Percentiles rank a stretch among this genome's conserved stretches.
These are phyloP conservation scores for Coemansia sp. DNA, from an alignment of 192 early-diverging fungal genomes.

Conservation along the genomic window DNA sequence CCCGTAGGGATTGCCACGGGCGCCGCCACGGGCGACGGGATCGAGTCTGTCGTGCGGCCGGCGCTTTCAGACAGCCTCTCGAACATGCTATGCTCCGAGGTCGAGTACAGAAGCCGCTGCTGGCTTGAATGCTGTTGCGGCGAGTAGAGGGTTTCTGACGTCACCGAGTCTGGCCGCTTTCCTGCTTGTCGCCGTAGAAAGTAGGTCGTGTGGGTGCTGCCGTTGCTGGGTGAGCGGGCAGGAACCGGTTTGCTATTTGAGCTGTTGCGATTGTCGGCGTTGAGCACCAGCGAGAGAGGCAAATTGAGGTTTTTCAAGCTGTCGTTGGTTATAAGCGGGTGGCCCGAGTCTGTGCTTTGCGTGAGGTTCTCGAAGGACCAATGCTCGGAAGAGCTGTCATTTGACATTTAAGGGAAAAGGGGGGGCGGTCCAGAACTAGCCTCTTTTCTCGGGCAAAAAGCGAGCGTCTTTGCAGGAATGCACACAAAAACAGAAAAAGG, in stretches of 20 bases:
- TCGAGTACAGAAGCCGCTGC: conserved; percentile 19
- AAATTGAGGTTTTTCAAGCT: conserved; percentile 24
- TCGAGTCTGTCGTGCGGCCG: conserved; percentile 2
- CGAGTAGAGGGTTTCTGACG: conserved; percentile 25
- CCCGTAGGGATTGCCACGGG: background rate
- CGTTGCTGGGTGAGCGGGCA: conserved; percentile 28
- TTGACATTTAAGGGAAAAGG: conserved; percentile 24
- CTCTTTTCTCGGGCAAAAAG: background rate
- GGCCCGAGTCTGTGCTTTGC: conserved; percentile 45
- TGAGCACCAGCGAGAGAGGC: conserved; percentile 45
- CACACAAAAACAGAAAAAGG: background rate
- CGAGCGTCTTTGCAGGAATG: background rate
- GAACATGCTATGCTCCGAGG: conserved; percentile 23
- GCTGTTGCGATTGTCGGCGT: background rate
- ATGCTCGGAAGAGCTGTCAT: conserved; percentile 63
- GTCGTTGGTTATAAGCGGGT: conserved; percentile 12
- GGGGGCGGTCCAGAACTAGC: background rate
- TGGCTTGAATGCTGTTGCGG: conserved; percentile 29
- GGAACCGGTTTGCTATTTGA: conserved; percentile 5
- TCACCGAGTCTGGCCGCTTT: conserved; percentile 26
- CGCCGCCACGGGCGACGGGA: conserved; percentile 1
- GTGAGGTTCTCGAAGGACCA: conserved; percentile 54
- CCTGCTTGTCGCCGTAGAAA: conserved; percentile 20
- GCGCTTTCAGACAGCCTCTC: background rate
- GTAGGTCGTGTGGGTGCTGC: conserved; percentile 20